phyloP scores from a whole-genome alignment of 2,329 filamentous ascomycete species.

The Hypoxylon sp. region DNA sequence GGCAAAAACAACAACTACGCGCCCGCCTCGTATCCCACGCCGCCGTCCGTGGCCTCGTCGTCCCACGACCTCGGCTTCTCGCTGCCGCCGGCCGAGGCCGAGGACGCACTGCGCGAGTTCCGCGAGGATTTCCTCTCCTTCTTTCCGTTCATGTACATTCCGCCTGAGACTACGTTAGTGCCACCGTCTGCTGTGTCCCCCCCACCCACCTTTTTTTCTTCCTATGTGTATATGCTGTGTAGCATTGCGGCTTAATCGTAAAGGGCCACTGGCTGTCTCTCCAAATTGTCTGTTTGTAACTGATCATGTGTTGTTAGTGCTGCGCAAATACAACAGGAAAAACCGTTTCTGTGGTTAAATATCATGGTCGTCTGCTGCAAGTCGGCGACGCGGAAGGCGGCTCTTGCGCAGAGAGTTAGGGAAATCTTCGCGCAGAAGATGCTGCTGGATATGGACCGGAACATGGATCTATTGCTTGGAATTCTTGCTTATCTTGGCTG shows the following conservation, averaged over 20 bases:
- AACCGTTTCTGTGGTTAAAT: constrained; percentile 58
- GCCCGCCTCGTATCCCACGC: constrained; percentile 30
- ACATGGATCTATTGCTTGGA: constrained; percentile 61
- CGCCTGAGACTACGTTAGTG: constrained; percentile 35
- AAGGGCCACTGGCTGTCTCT: not conserved
- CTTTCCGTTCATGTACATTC: constrained; percentile 44
- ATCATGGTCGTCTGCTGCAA: constrained; percentile 57
- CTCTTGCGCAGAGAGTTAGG: constrained; percentile 52
- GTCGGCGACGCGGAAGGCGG: constrained; percentile 50
- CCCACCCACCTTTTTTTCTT: not conserved
- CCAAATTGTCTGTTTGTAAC: constrained; percentile 6
- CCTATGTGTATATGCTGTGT: not conserved
- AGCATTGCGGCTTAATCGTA: not conserved
- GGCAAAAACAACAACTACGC: constrained; percentile 22
- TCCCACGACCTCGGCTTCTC: constrained; percentile 30
- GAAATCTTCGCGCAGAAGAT: constrained; percentile 56
- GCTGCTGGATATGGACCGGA: constrained; percentile 57
- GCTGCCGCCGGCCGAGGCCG: constrained; percentile 37
- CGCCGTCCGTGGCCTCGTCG: constrained; percentile 27
- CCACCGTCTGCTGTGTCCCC: not conserved
- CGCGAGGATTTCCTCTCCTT: constrained; percentile 36
- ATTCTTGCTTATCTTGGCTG: constrained; percentile 57
- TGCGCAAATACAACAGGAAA: constrained; percentile 33
- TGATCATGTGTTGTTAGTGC: constrained; percentile 33
- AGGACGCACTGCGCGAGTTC: constrained; percentile 40